Evolutionary conservation across 2,329 filamentous ascomycete species (phyloP).

Genomic region (Sporothrix luriei): DNA sequence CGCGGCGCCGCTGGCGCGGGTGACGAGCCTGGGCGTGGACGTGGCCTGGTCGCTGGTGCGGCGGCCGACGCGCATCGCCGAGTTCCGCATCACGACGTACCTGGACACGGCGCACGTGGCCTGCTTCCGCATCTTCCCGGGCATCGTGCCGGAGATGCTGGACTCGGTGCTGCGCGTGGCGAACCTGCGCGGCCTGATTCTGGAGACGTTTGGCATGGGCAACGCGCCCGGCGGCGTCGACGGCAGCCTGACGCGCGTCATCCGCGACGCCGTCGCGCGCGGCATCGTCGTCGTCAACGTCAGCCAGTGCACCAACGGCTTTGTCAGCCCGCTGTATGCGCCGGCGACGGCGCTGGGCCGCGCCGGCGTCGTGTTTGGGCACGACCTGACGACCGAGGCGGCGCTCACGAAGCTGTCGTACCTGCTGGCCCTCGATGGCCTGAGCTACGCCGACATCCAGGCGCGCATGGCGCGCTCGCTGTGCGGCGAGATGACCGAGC

Average conservation of each 20-base stretch:
- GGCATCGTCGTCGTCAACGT: conserved; percentile 89
- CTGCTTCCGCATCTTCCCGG: conserved; percentile 86
- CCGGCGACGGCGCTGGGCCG: conserved; percentile 75
- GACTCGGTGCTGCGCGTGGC: conserved; percentile 77
- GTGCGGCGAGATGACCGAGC: conserved; percentile 83
- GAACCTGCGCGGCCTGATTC: conserved; percentile 76
- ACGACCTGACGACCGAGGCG: conserved; percentile 87
- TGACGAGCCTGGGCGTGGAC: conserved; percentile 77
- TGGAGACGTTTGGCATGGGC: conserved; percentile 92
- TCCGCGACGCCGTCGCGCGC: conserved; percentile 73
- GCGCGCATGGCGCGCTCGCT: conserved; percentile 73
- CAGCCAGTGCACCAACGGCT: conserved; percentile 80
- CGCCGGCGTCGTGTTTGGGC: conserved; percentile 84
- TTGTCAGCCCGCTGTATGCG: conserved; percentile 76
- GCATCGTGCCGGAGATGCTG: conserved; percentile 91
- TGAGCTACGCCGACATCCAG: conserved; percentile 67
- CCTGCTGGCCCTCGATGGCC: conserved; percentile 68
- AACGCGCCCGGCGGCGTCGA: conserved; percentile 84
- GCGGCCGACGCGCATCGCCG: conserved; percentile 71
- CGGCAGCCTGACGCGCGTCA: conserved; percentile 74
- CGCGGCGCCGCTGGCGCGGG: conserved; percentile 74
- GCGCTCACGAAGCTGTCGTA: conserved; percentile 90
- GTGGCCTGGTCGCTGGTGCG: conserved; percentile 79
- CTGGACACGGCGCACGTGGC: conserved; percentile 87
- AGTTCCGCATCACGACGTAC: conserved; percentile 72